Evolutionary conservation across 139 green algal genomes (phyloP).

Genomic region (Tetradesmus lagerheimii): DNA sequence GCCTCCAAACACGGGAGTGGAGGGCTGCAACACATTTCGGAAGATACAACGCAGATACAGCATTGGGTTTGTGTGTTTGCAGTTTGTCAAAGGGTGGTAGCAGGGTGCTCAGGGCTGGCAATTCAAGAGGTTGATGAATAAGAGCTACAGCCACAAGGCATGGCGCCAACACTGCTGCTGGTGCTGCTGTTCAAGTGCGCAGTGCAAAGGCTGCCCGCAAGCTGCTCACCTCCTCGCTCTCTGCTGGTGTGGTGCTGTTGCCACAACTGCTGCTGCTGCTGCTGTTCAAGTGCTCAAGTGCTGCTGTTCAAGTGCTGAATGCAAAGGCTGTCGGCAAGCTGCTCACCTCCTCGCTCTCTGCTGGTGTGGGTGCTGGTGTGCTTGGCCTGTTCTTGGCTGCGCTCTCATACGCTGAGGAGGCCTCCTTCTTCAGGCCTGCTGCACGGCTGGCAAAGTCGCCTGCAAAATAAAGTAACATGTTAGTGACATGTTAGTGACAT

Average conservation of each 20-base stretch:
- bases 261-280: background rate
- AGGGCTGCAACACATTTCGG: background rate
- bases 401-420: background rate
- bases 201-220: no score
- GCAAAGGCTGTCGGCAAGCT: background rate
- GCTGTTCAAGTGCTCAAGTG: no score
- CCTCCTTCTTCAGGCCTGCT: slow-evolving; percentile 24
- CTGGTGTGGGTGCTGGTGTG: background rate
- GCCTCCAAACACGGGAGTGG: slow-evolving; percentile 15
- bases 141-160: no score
- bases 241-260: background rate
- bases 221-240: slow-evolving; percentile 19
- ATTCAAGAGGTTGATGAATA: no score
- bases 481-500: no score
- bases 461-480: background rate
- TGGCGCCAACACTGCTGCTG: no score
- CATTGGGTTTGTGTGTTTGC: no score
- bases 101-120: background rate
- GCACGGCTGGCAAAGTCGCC: slow-evolving; percentile 15
- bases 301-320: background rate
- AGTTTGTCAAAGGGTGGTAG: background rate
- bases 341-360: slow-evolving; percentile 31
- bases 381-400: slow-evolving; percentile 27
- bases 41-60: background rate
- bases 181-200: background rate